Evolutionary conservation across 1,284 basidiomycete genomes (phyloP), one percentile per base, ranked within the genome.

Genomic region (Boletellus deceptivus): DNA sequence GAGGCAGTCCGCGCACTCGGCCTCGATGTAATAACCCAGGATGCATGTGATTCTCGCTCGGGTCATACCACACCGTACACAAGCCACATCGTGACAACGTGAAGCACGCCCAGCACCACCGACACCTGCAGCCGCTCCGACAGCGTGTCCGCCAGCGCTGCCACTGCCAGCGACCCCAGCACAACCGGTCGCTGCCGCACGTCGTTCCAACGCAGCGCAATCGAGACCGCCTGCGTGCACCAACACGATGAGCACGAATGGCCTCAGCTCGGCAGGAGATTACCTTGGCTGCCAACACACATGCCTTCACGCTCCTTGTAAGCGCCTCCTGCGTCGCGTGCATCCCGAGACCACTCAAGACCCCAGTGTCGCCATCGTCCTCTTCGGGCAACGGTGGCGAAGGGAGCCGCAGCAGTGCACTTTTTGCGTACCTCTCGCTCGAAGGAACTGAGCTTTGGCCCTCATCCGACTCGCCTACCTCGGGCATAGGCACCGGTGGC

Each of bases 231-330:
- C 68, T 70, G 35, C 4, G 43, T 11, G 8, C 29, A 31, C 70
- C 49, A 68, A 55, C n/a, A 22, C 0, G 6, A 14, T 71, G 61
- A 70, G 72, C 50, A 1, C 24, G 13, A 7, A 44, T 20, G 16
- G 11, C 2, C 17, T 20, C 3, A 7, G 3, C 16, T 11, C 6
- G 37, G 27, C 11, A 35, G 6, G 40, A 58, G 46, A 60, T 5
- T 52, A 82, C 82, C 74, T 84, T 84, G 49, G 63, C 60, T 20
- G 75, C 67, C 25, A 80, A 61, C 16, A 78, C 56, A 36, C 64
- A 69, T 25, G 75, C 73, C 53, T 79, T 79, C 11, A 69, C 35
- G 3, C 64, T 61, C 46, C 68, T 63, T 22, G 67, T 54, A 52
- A 64, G 58, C 1, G 64, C 42, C 9, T 57, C 58, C 16, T 29